These are phyloP conservation scores for Chlamydomonas applanata DNA, from an alignment of 139 green algal genomes.

Conservation along the genomic window DNA sequence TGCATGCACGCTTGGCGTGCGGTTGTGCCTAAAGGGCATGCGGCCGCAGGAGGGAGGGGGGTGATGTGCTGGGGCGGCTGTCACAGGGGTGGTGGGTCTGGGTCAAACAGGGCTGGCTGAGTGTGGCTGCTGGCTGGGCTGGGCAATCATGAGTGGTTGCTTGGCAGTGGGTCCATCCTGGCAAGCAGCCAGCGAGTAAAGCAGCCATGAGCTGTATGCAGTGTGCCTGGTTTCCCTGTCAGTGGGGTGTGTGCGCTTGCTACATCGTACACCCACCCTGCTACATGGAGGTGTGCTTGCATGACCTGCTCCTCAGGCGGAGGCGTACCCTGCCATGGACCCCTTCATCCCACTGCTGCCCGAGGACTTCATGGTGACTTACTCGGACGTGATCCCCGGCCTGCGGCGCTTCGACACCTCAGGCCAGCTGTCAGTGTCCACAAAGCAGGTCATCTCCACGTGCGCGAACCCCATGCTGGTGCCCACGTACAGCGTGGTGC, in stretches of 20 bases:
- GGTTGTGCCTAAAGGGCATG: background rate
- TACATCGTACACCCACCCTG: too few species aligned
- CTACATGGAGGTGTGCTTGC: too few species aligned
- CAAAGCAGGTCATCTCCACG: conserved; percentile 47
- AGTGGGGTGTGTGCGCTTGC: too few species aligned
- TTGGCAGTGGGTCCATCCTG: too few species aligned
- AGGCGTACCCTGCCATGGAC: conserved; percentile 52
- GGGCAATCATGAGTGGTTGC: too few species aligned
- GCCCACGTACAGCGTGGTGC: conserved; percentile 34
- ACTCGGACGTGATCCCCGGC: conserved; percentile 40
- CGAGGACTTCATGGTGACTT: conserved; percentile 59
- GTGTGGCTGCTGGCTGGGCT: too few species aligned
- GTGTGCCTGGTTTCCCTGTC: too few species aligned
- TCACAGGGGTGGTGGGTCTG: background rate
- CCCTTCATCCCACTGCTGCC: conserved; percentile 51
- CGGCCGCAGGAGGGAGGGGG: too few species aligned
- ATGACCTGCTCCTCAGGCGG: conserved; percentile 29
- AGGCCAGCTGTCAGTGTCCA: conserved; percentile 23
- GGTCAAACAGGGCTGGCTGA: too few species aligned
- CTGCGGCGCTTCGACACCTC: conserved; percentile 35
- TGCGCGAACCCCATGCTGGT: conserved; percentile 52
- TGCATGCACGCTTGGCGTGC: background rate
- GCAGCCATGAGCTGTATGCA: too few species aligned
- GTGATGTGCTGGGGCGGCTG: background rate
- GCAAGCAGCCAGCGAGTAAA: too few species aligned